Evolutionary conservation across 106 monocot genomes (phyloP), one percentile per base, ranked within the genome.

Genomic region (Agapanthus africanus): DNA sequence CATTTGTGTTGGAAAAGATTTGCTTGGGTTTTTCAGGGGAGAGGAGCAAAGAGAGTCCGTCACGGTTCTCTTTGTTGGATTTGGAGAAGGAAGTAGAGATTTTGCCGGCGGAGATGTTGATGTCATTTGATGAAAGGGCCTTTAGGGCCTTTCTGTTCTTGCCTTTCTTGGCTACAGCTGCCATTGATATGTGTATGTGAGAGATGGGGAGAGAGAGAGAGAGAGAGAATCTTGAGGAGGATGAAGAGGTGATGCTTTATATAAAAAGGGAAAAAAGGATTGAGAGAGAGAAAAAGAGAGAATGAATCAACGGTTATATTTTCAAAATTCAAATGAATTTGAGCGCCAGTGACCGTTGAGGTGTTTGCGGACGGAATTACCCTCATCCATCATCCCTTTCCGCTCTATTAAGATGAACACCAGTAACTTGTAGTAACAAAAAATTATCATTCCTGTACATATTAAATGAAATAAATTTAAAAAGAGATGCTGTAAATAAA

Each of bases 141-240:
- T 76, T 89, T 64, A 93, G 66, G 22, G 89, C 73, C 83, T 85
- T 84, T 65, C 90, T 71, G 59, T 49, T 66, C 71, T 77, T 75
- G 2, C 73, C 78, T 59, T 70, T 83, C 81, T 77, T 88, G 4
- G 59, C 75, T 64, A 31, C 70, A 8, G 30, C 74, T 7, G 66
- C 70, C 39, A 49, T 37, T 40, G 67, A 52, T 52, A 42, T 54
- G 25, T 50, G 8, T 15, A 4, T 26, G 10, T 10, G 30, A 46
- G 19, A 13, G 51, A 65, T 4, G 19, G 37, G 0, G 40, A 66
- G 3, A 27, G 66, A 44, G 66, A 39, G 40, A 38, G 67, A 66
- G 71, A 50, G 38, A 59, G 30, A 47, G 31, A 33, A 59, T 59
- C n/a, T 68, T 30, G 7, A 33, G 46, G 41, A 42, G 16, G 36